phyloP scores from a whole-genome alignment of 2,329 filamentous ascomycete species.

The Pseudopithomyces chartarum region DNA sequence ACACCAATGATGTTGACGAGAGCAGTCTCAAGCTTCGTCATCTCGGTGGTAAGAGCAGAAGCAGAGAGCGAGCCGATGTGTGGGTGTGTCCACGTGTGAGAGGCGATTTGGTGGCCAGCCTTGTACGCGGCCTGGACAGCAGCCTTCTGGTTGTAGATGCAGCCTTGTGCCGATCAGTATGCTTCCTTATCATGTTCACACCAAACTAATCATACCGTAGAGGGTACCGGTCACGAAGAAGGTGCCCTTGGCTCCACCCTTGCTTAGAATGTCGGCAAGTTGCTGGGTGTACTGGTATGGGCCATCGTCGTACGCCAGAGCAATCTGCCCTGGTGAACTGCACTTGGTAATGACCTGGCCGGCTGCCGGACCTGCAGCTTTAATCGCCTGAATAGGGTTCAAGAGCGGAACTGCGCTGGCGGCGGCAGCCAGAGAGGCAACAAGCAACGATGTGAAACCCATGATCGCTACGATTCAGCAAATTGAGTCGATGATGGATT shows the following conservation, averaged over 20 bases:
- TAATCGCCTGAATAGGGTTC: conserved; percentile 34
- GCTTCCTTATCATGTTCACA: background rate
- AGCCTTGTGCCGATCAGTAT: conserved; percentile 24
- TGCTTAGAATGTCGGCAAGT: conserved; percentile 36
- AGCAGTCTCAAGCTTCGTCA: conserved; percentile 40
- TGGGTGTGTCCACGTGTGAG: conserved; percentile 42
- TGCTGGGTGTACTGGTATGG: conserved; percentile 43
- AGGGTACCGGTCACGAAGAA: conserved; percentile 41
- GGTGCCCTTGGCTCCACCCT: conserved; percentile 40
- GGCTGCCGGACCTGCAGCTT: conserved; percentile 19
- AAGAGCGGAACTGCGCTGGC: conserved; percentile 28
- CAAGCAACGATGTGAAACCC: conserved; percentile 28
- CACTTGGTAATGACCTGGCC: conserved; percentile 38
- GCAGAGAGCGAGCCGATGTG: conserved; percentile 37
- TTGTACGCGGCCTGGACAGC: conserved; percentile 40
- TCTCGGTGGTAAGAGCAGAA: conserved; percentile 36
- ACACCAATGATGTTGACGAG: conserved; percentile 43
- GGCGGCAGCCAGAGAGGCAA: conserved; percentile 25
- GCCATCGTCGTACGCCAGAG: conserved; percentile 44
- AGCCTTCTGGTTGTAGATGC: conserved; percentile 40
- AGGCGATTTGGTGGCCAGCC: conserved; percentile 43
- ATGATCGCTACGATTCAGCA: conserved; percentile 15
- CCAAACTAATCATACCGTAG: conserved; percentile 7
- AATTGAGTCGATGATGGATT: background rate
- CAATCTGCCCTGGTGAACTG: conserved; percentile 31